A percentile compares a stretch with the other conserved stretches of the same genome.
phyloP scores from a whole-genome alignment of 345 rosid species.

The Salix brachista region DNA sequence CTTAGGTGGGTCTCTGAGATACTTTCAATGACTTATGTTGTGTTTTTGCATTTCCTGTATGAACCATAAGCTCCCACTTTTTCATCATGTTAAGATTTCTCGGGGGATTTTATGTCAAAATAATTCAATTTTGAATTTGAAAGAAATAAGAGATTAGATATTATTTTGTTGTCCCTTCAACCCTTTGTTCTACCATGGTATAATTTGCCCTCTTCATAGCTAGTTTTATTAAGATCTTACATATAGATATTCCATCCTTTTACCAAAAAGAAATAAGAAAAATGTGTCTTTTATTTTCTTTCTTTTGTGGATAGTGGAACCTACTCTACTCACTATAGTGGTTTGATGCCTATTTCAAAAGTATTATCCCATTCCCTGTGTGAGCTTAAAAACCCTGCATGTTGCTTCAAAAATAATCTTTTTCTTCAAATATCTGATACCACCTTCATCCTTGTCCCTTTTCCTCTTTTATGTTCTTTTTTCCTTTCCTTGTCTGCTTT shows the following conservation, averaged over 20 bases:
- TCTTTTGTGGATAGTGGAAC: conserved; percentile 7
- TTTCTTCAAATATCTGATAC: not conserved
- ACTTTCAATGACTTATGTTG: no score
- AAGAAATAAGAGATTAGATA: not conserved
- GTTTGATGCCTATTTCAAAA: conserved; percentile 21
- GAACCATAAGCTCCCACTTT: not conserved
- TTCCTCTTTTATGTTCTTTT: not conserved
- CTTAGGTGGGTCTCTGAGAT: no score
- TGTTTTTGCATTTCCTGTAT: not conserved
- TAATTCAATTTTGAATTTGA: not conserved
- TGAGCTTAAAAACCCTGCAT: not conserved
- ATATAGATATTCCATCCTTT: not conserved
- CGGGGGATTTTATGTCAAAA: not conserved
- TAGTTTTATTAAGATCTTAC: not conserved
- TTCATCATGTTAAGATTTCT: not conserved
- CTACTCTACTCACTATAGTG: conserved; percentile 9
- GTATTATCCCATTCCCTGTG: not conserved
- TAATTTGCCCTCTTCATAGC: not conserved
- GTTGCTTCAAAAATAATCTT: not conserved
- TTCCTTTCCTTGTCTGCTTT: not conserved
- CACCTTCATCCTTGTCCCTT: not conserved
- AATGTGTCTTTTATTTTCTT: not conserved
- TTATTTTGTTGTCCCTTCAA: not conserved
- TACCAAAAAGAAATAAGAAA: not conserved
- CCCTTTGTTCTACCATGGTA: not conserved